A percentile compares a stretch with the other conserved stretches of the same genome.
phyloP scores from a whole-genome alignment of 2,329 filamentous ascomycete species.

The Arthroderma sp. region DNA sequence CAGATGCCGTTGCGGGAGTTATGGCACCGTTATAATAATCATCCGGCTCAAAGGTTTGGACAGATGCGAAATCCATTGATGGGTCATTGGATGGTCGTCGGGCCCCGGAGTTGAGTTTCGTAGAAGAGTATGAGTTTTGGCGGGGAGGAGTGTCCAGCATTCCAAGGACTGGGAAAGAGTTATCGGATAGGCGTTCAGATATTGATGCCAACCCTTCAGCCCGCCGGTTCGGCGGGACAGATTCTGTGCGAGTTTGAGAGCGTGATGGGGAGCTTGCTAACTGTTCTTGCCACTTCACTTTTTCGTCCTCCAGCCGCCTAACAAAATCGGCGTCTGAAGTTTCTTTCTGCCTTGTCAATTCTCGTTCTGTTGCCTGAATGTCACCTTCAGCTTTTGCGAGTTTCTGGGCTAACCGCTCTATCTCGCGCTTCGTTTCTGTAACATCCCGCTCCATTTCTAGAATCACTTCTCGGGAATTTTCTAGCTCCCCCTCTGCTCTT shows the following conservation, averaged over 20 bases:
- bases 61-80: conserved; percentile 30
- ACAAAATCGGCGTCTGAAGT: conserved; percentile 43
- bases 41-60: conserved; percentile 36
- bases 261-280: conserved; percentile 21
- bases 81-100: conserved; percentile 21
- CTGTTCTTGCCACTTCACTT: conserved; percentile 44
- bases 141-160: conserved; percentile 27
- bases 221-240: conserved; percentile 28
- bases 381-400: conserved; percentile 44
- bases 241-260: conserved; percentile 27
- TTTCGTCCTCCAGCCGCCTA: conserved; percentile 53
- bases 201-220: conserved; percentile 21
- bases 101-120: conserved; percentile 16
- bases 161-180: conserved; percentile 28
- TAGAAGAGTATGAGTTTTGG: conserved; percentile 34
- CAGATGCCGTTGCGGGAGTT: conserved; percentile 25
- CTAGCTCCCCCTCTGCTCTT: conserved; percentile 68
- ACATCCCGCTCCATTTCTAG: conserved; percentile 41
- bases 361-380: conserved; percentile 43
- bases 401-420: conserved; percentile 31
- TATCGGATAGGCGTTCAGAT: conserved; percentile 27
- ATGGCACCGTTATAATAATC: conserved; percentile 28
- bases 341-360: conserved; percentile 47
- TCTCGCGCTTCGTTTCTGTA: conserved; percentile 50
- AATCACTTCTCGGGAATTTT: conserved; percentile 41